Percentiles rank a stretch among this genome's conserved stretches.
Conservation (phyloP, 306 rosid genomes). For the Medicago ruthenica region DNA sequence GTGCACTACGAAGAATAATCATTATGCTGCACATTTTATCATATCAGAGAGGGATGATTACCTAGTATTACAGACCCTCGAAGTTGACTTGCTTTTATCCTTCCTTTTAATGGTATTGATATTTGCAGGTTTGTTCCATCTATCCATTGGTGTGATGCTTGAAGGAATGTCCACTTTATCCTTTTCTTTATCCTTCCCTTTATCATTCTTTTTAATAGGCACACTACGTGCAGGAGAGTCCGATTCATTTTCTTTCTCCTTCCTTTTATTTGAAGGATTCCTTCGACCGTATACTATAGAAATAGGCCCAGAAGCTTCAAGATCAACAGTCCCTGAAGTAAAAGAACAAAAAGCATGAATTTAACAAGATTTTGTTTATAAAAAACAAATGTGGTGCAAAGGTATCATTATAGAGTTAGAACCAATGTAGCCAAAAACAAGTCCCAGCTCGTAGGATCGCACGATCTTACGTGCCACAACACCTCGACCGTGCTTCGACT, state of each 20-base stretch:
- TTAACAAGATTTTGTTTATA: background rate
- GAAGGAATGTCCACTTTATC: constrained; percentile 24
- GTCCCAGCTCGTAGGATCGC: too few relatives aligned
- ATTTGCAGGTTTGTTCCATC: too few relatives aligned
- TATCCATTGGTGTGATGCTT: constrained; percentile 15
- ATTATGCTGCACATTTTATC: background rate
- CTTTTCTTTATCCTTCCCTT: background rate
- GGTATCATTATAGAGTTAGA: too few relatives aligned
- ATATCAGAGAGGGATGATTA: constrained; percentile 33
- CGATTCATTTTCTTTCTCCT: background rate
- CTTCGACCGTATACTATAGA: constrained; percentile 53
- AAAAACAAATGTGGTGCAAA: too few relatives aligned
- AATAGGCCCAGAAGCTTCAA: constrained; percentile 48
- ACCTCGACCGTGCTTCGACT: too few relatives aligned
- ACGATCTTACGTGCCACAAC: too few relatives aligned
- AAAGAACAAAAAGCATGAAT: background rate
- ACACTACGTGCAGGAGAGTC: background rate
- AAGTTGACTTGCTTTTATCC: background rate
- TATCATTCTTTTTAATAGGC: background rate
- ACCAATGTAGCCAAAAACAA: too few relatives aligned
- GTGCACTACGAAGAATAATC: background rate
- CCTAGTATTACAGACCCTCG: constrained; percentile 42
- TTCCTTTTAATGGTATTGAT: too few relatives aligned
- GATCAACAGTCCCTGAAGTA: constrained; percentile 46
- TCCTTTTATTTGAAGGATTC: constrained; percentile 42